Evolutionary conservation across 2,329 filamentous ascomycete genomes (phyloP), one percentile per base, ranked within the genome.

Genomic region (Botrytis galanthina): DNA sequence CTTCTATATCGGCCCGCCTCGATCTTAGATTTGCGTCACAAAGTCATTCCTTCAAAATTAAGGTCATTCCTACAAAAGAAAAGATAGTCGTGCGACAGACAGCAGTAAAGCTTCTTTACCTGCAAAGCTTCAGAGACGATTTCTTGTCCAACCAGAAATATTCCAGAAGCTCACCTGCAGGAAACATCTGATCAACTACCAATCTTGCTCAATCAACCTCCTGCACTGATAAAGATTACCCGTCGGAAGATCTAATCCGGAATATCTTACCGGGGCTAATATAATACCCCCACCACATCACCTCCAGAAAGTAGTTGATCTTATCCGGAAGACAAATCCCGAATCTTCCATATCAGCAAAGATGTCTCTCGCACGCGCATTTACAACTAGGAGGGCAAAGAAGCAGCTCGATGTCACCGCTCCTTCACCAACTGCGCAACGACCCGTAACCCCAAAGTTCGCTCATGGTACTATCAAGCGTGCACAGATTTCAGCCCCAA

Each of bases 401-500:
- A 86, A 88, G 78, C 64, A 71, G 70, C 69, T 67, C 46, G 75
- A 76, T 60, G 70, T 72, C 26, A 73, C 75, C 12, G 37, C 76
- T 70, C 71, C 75, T 46, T 54, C 74, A 42, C 73, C 59, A 16
- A 71, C 77, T 37, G 78, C 78, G 1, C 76, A 78, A 68, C 77
- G 79, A 60, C 78, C 76, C 39, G 78, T 78, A 18, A 78, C 78
- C 3, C 81, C 80, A 72, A 76, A 77, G 32, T 77, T 78, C 39
- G 77, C 77, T 42, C 42, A 75, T 16, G 78, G 77, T 29, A 77
- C 75, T 18, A 80, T 80, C 42, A 74, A 78, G 77, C 88, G 64
- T 35, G 82, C 87, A 81, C 91, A 94, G 85, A 99, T 99, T 81
- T 99, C 96, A 1, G 89, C 87, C 4, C 96, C 96, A 0, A 87